These are phyloP conservation scores for Plenodomus biglobosus DNA, from an alignment of 2,329 filamentous ascomycete species.

Conservation along the genomic window DNA sequence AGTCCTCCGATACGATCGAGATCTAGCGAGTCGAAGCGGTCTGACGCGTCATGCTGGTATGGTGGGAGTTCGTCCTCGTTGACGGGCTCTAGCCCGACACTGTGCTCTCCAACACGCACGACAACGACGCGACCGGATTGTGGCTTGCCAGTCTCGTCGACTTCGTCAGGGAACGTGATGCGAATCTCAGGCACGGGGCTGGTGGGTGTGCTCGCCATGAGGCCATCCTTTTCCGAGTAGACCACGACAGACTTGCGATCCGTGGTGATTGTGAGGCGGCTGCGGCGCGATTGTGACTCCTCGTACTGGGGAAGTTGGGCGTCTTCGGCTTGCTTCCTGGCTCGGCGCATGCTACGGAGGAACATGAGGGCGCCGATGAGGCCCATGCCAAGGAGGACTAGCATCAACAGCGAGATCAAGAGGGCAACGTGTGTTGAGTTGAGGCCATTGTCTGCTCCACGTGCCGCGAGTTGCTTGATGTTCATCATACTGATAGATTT, in stretches of 20 bases:
- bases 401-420: slow-evolving; percentile 74
- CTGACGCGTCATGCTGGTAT: slow-evolving; percentile 78
- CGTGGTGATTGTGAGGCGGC: slow-evolving; percentile 59
- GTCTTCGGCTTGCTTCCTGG: slow-evolving; percentile 50
- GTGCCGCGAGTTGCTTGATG: slow-evolving; percentile 55
- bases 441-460: slow-evolving; percentile 53
- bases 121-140: slow-evolving; percentile 88
- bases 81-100: slow-evolving; percentile 86
- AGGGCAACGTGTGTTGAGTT: slow-evolving; percentile 69
- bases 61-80: slow-evolving; percentile 73
- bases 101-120: slow-evolving; percentile 84
- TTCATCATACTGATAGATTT: slow-evolving; percentile 39
- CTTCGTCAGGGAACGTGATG: slow-evolving; percentile 96
- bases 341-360: slow-evolving; percentile 66
- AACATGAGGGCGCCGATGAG: slow-evolving; percentile 69
- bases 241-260: slow-evolving; percentile 71
- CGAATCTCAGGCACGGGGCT: slow-evolving; percentile 90
- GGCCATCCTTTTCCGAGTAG: slow-evolving; percentile 76
- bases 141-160: slow-evolving; percentile 76
- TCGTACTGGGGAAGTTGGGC: slow-evolving; percentile 69
- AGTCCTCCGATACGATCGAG: slow-evolving; percentile 92
- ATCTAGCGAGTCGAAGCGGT: slow-evolving; percentile 89
- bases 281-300: slow-evolving; percentile 55
- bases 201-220: slow-evolving; percentile 76
- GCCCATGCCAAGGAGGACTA: slow-evolving; percentile 72